Percentiles rank a stretch among this genome's conserved stretches.
phyloP scores from a whole-genome alignment of 2,329 filamentous ascomycete genomes.

The Davidsoniella australis region DNA sequence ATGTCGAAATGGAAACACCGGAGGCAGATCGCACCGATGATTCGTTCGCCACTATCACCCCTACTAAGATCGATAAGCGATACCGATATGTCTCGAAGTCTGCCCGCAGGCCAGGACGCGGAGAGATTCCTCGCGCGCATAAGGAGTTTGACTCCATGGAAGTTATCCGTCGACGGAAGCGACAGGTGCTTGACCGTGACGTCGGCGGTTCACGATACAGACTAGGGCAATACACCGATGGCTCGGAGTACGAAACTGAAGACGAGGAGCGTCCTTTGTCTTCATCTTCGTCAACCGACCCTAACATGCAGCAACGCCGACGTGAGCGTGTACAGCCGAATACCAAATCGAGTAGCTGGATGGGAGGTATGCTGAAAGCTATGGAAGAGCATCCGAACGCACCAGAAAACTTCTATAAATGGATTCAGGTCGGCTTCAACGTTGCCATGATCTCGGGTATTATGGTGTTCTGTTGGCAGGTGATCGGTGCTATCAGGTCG shows the following conservation, averaged over 20 bases:
- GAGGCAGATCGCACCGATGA: conserved; percentile 11
- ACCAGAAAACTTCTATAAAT: conserved; percentile 40
- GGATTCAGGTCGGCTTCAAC: conserved; percentile 47
- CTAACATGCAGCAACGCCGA: conserved; percentile 14
- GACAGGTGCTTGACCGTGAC: conserved; percentile 33
- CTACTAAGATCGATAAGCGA: conserved; percentile 29
- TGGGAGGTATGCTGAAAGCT: conserved; percentile 29
- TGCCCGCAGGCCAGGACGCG: conserved; percentile 36
- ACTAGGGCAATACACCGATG: conserved; percentile 20
- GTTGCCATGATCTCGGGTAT: conserved; percentile 36
- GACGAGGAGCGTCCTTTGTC: conserved; percentile 17
- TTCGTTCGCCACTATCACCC: conserved; percentile 24
- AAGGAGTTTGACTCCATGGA: conserved; percentile 23
- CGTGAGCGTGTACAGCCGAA: conserved; percentile 9
- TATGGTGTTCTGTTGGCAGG: conserved; percentile 51
- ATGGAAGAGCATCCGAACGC: conserved; percentile 41
- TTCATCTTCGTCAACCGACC: conserved; percentile 2
- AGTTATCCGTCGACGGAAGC: conserved; percentile 36
- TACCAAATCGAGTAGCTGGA: conserved; percentile 19
- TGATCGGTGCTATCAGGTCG: conserved; percentile 51
- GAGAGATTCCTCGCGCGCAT: conserved; percentile 41
- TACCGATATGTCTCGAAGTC: conserved; percentile 26
- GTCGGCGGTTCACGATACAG: conserved; percentile 32
- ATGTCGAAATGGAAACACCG: conserved; percentile 22
- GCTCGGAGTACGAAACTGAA: conserved; percentile 34